Conservation (phyloP, 2,329 filamentous ascomycete genomes). For the Emydomyces testavorans region DNA sequence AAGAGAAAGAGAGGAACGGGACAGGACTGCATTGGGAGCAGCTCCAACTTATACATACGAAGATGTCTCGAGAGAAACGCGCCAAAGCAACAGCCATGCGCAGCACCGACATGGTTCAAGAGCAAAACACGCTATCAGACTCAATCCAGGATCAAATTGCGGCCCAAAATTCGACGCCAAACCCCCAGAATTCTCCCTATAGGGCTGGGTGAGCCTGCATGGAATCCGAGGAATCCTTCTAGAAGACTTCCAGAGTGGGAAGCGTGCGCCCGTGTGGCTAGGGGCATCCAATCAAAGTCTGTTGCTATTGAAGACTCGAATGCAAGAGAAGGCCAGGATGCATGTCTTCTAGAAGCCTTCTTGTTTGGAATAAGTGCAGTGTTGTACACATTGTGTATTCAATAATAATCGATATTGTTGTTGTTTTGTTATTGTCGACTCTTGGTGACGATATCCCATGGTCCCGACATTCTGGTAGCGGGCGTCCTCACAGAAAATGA, state of each 20-base stretch:
- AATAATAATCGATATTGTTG: no score
- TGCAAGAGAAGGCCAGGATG: conserved; percentile 1
- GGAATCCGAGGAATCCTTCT: conserved; percentile 1
- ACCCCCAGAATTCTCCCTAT: background rate
- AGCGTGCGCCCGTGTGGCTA: background rate
- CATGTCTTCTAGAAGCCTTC: conserved; percentile 7
- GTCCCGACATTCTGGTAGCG: conserved; percentile 7
- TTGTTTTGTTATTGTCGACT: background rate
- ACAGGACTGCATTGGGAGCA: background rate
- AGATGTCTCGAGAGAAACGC: background rate
- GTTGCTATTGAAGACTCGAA: background rate
- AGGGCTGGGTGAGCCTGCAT: conserved; percentile 4
- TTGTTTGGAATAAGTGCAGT: background rate
- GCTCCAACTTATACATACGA: conserved; percentile 3
- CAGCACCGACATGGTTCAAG: background rate
- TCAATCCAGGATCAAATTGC: background rate
- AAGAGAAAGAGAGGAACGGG: conserved; percentile 1
- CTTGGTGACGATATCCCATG: background rate
- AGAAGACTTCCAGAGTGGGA: conserved; percentile 6
- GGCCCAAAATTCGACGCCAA: background rate
- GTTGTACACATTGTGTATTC: no score
- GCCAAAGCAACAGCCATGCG: background rate
- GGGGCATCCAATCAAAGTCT: conserved; percentile 1
- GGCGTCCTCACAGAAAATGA: background rate
- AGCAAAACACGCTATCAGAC: background rate